Percentiles rank a stretch among this genome's conserved stretches.
phyloP scores from a whole-genome alignment of 371 early-diverging fungal genomes.

The Capillidium heterosporum region DNA sequence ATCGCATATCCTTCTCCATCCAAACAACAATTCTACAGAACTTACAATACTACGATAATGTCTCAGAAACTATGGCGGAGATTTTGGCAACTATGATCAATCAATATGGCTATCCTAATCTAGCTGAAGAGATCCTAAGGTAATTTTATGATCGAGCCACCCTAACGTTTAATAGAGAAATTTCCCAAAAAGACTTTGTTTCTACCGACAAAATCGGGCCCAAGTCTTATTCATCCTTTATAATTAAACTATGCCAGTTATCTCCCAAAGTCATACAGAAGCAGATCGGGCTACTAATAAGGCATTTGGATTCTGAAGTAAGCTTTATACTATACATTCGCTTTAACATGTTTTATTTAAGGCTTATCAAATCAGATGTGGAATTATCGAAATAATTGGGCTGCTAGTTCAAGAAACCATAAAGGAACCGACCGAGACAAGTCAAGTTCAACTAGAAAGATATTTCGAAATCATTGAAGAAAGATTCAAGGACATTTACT shows the following conservation, averaged over 20 bases:
- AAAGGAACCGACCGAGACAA: slow-evolving; percentile 34
- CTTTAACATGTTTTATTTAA: slow-evolving; percentile 11
- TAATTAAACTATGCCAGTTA: slow-evolving; percentile 62
- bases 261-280: slow-evolving; percentile 63
- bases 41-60: slow-evolving; percentile 80
- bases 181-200: slow-evolving; percentile 19
- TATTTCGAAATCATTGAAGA: slow-evolving; percentile 81
- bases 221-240: slow-evolving; percentile 64
- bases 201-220: slow-evolving; percentile 54
- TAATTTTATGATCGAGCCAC: slow-evolving; percentile 26
- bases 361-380: slow-evolving; percentile 66
- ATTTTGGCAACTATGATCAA: slow-evolving; percentile 43
- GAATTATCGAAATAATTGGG: slow-evolving; percentile 74
- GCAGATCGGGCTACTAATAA: slow-evolving; percentile 62
- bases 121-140: slow-evolving; percentile 65
- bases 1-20: slow-evolving; percentile 53
- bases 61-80: slow-evolving; percentile 82
- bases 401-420: slow-evolving; percentile 53
- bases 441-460: slow-evolving; percentile 33
- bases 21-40: slow-evolving; percentile 71
- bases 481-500: slow-evolving; percentile 68
- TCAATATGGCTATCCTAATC: slow-evolving; percentile 40
- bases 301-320: slow-evolving; percentile 77
- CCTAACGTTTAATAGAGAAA: slow-evolving; percentile 12
- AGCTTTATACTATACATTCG: background rate